Percentiles rank a stretch among this genome's conserved stretches.
phyloP scores from a whole-genome alignment of 257 asterid genomes.

The Dorcoceras hygrometricum region DNA sequence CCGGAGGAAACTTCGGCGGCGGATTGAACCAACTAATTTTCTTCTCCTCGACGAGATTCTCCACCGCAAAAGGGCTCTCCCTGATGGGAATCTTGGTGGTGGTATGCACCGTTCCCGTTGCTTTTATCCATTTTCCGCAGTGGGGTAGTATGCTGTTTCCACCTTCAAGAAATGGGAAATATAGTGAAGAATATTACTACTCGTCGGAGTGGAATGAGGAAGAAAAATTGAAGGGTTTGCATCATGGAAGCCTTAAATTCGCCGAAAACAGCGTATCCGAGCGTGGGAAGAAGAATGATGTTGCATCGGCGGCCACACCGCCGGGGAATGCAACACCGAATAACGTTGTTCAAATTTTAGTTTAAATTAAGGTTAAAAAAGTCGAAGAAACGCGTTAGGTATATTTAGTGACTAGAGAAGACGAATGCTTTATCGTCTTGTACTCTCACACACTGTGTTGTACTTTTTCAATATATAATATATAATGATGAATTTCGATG shows the following conservation, averaged over 20 bases:
- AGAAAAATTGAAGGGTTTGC: constrained; percentile 22
- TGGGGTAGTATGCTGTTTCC: constrained; percentile 28
- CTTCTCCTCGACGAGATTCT: constrained; percentile 29
- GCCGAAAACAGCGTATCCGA: constrained; percentile 25
- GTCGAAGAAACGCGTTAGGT: too few species aligned
- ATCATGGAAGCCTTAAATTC: constrained; percentile 20
- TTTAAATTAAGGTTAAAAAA: too few species aligned
- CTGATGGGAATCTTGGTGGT: constrained; percentile 33
- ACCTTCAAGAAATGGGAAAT: constrained; percentile 16
- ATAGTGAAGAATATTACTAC: constrained; percentile 22
- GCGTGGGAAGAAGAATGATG: constrained; percentile 18
- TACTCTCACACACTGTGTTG: too few species aligned
- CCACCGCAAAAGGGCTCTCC: constrained; percentile 37
- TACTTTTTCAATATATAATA: too few species aligned
- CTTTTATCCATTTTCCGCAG: constrained; percentile 15
- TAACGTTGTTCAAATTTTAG: not conserved
- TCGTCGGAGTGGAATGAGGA: constrained; percentile 24
- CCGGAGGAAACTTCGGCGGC: constrained; percentile 45
- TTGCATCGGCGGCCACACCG: not conserved
- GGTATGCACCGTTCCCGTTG: constrained; percentile 17
- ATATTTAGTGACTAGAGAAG: too few species aligned
- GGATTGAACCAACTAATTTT: constrained; percentile 44
- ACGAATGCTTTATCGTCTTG: too few species aligned
- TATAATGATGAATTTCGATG: too few species aligned
- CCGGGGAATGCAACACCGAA: not conserved